Evolutionary conservation across 345 rosid genomes (phyloP), one percentile per base, ranked within the genome.

Genomic region (Mangifera indica): DNA sequence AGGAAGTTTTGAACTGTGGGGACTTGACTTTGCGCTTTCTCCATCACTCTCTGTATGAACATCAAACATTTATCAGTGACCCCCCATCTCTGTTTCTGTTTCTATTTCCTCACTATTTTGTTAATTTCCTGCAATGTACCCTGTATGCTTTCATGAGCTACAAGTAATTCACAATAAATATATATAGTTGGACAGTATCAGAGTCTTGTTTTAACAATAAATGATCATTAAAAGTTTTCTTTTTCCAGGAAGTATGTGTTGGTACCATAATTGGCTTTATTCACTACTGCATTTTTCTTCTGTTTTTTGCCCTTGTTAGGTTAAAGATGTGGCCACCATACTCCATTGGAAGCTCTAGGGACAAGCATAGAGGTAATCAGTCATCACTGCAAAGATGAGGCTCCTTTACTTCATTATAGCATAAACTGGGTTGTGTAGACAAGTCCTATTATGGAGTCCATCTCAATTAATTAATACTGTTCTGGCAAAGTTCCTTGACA

Each of bases 291-390:
- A 72, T 72, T 76, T 82, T 46, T 64, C 69, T 79, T 65, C 51
- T 63, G 67, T 72, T 73, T 26, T 66, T 77, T 57, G 42, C 64
- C 72, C 80, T 85, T 87, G 83, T 70, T 88, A 91, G 97, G 97
- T 93, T 74, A 93, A 89, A 88, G 98, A 93, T 91, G 98, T 93
- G 87, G 97, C 98, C 82, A 89, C 97, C 74, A 88, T 93, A 74
- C 96, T 93, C 69, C 98, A 93, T 84, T 93, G 98, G 98, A 91
- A 91, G 97, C 98, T 93, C 80, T 84, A 85, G 82, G 77, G 84
- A 74, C 69, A 76, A 74, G 79, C 78, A 74, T 69, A 78, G 63
- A 72, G 70, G 74, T 52, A 71, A 37, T 37, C 42, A 37, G 42
- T 7, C 42, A 75, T 67, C 74, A 67, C 81, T 67, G 77, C 78